Evolutionary conservation across 108 stramenopile genomes (phyloP), one percentile per base, ranked within the genome.

Genomic region (Cyclostephanos invisitatus): DNA sequence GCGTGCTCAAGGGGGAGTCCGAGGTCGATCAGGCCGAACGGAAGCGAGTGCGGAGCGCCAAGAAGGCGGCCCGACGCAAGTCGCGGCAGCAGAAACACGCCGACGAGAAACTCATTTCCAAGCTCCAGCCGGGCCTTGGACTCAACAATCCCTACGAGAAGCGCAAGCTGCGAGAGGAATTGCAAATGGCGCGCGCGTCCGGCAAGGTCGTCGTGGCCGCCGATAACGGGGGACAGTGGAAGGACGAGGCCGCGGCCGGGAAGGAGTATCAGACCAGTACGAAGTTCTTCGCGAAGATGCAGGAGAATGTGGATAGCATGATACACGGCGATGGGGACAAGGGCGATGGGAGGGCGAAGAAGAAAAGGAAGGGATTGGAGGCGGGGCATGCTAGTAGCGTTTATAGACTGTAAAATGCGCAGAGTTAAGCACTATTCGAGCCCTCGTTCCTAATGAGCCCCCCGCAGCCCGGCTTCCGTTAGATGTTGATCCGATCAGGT

Each of bases 101-200:
- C 2, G 95, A 98, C 61, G 88, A 98, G 57, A 94, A 86, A 58
- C 84, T 98, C 15, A 84, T 98, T 47, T 88, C 94, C 2, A 85
- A 91, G 46, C 82, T 96, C 27, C 86, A 96, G 62, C 97, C 97
- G 21, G 96, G 95, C 22, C 86, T 96, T 56, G 96, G 97, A 9
- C 87, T 96, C 48, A 96, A 94, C 71, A 95, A 98, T 66, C 96
- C 97, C 22, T 96, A 97, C 86, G 95, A 94, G 61, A 95, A 95
- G 70, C 82, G 96, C 62, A 93, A 93, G 67, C 75, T 89, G 55
- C 86, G 86, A 11, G 91, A 95, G 82, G 94, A 95, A 47, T 65
- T 96, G 60, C 70, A 83, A 54, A 87, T 89, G 76, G 96, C 96
- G 0, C 88, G 95, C 56, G 83, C 92, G 9, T 84, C 77, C 48